Evolutionary conservation across 495 filamentous ascomycete species (phyloP), one percentile per base, ranked within the genome.

Genomic region (Neurospora sp.): DNA sequence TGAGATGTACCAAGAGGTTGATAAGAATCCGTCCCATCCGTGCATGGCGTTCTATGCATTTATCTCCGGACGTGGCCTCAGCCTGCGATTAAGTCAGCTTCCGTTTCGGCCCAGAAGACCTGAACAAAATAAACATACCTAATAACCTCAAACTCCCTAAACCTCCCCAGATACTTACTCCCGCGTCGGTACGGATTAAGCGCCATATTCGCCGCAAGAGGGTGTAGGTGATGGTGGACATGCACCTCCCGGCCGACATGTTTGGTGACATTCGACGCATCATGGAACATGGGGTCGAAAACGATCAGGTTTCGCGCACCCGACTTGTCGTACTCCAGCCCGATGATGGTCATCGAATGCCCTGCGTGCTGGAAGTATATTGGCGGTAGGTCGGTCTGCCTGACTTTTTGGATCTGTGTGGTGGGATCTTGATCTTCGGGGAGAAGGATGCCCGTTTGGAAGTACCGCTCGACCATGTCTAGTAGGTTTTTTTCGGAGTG

Each of bases 311-410:
- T 91, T 69, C 87, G 85, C 40, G 82, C 81, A 40, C 93, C 94
- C 73, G 91, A 86, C 40, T 79, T 84, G 9, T 85, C 86, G 37
- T 86, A 85, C 78, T 98, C 94, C 44, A 97, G 86, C 1, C 96
- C 96, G 70, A 99, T 85, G 53, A 98, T 94, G 1, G 94, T 98
- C 83, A 97, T 86, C 5, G 94, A 97, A 77, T 99, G 96, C 7
- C 94, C 94, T 70, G 88, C 87, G 75, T 96, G 92, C 80, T 99
- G 96, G 75, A 98, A 92, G 79, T 98, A 98, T 65, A 98, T 89
- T 2, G 96, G 94, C 27, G 96, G 89, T 3, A 93, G 80, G 31
- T 84, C 81, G 9, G 96, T 98, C 61, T 81, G 81, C 48, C 88
- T 83, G 31, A 97, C 86, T 77, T 89, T 93, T 18, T 82, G 75